These are phyloP conservation scores for Hygrophoropsis aurantiaca DNA, from an alignment of 768 basidiomycete species.

Conservation along the genomic window DNA sequence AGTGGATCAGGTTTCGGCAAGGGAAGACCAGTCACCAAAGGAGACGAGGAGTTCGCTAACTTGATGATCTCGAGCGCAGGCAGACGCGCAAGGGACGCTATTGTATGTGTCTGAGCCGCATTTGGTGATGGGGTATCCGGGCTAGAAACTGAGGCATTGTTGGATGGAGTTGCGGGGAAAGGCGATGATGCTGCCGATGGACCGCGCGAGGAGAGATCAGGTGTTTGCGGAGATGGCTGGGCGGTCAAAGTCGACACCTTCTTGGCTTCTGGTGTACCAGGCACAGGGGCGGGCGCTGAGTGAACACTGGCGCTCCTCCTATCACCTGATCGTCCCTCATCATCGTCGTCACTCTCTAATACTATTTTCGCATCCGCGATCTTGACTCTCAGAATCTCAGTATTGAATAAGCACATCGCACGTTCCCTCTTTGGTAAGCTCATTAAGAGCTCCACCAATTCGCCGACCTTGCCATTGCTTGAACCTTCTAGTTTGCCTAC, in stretches of 20 bases:
- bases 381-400: slow-evolving; percentile 74
- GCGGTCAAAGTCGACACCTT: slow-evolving; percentile 40
- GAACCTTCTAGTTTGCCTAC: slow-evolving; percentile 62
- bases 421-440: slow-evolving; percentile 85
- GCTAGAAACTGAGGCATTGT: slow-evolving; percentile 16
- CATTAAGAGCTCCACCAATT: slow-evolving; percentile 80
- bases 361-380: slow-evolving; percentile 81
- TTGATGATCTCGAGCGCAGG: slow-evolving; percentile 76
- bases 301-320: slow-evolving; percentile 20
- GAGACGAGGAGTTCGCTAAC: slow-evolving; percentile 53
- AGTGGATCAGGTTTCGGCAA: slow-evolving; percentile 70
- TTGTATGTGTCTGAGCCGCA: slow-evolving; percentile 57
- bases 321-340: slow-evolving; percentile 41
- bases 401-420: slow-evolving; percentile 89
- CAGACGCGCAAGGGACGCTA: slow-evolving; percentile 68
- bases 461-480: slow-evolving; percentile 49
- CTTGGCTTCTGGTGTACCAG: slow-evolving; percentile 64
- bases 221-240: slow-evolving; percentile 65
- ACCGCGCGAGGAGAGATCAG: slow-evolving; percentile 73
- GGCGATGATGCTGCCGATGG: slow-evolving; percentile 74
- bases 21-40: slow-evolving; percentile 47
- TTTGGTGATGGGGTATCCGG: too few relatives aligned
- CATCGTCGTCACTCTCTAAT: slow-evolving; percentile 69
- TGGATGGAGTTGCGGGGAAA: slow-evolving; percentile 59
- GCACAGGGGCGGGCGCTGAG: slow-evolving; percentile 33